Evolutionary conservation across 176 grass and related monocot genomes (phyloP), one percentile per base, ranked within the genome.

Genomic region (bread wheat (Triticum aestivum)): DNA sequence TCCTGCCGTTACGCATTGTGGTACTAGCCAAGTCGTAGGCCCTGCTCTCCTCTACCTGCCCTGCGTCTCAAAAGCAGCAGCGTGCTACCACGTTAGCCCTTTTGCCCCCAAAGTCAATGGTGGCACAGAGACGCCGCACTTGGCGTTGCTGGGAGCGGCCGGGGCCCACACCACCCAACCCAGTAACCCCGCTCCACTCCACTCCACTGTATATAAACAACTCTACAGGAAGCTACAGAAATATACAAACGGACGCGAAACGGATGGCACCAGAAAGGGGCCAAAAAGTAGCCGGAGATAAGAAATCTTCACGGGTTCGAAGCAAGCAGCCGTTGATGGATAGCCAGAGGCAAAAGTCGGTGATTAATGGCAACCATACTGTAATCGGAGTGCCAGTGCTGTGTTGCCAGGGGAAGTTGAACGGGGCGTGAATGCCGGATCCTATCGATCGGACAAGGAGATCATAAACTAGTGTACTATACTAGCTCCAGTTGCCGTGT

Each of bases 61-160:
- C 42, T 32, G 7, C 13, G 27, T 77, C 74, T 77, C 18, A 77
- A 77, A 77, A 77, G 74, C 8, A 77, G 47, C 4, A 29, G 30
- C 65, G 49, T 51, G 30, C 65, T 15, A 68, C 65, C 30, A 68
- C 65, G 65, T 70, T n/a, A n/a, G 17, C 74, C 8, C 74, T 77
- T 77, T 76, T 54, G 73, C 26, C 8, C 47, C 74, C 74, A 77
- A 77, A 77, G 74, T 77, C 74, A 77, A 77, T 77, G 74, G 32
- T 2, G 23, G 11, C n/a, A 38, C 70, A 45, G 39, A 20, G 20
- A 76, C 0, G 73, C 45, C 73, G 74, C 74, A 77, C 74, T 77
- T 33, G 74, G 29, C 47, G 47, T 11, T 77, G 74, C 74, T 33
- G 26, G 3, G 26, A 32, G 26, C 15, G 45, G 15, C 73, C 45